Evolutionary conservation across 202 grass and related monocot genomes (phyloP), one percentile per base, ranked within the genome.

Genomic region (Carex sylvatica): DNA sequence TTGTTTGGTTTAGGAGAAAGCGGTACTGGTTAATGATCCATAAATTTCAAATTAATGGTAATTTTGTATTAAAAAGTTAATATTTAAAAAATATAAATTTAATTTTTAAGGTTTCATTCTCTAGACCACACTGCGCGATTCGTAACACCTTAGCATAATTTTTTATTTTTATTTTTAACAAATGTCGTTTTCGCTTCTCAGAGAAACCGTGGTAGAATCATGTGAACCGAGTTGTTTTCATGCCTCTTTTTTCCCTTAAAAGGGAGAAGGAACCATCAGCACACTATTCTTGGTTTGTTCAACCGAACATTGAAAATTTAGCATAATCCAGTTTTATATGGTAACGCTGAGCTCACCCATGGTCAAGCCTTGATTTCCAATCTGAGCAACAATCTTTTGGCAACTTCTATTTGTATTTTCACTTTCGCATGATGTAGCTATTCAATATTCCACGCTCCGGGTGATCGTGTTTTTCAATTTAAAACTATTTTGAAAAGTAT

Each of bases 361-460:
- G 22, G 70, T 51, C 71, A 31, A 56, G 12, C 3, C 24, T 56
- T 56, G 72, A n/a, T 33, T 9, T 75, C 23, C 72, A 74, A 30
- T 30, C 22, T 3, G 0, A 28, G 12, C 20, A 28, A 52, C 33
- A 70, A 8, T 38, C 18, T 70, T 44, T 70, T 20, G 36, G 3
- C 70, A 24, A 22, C 22, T 74, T 74, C 8, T 73, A 52, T 51
- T 73, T 73, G 70, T 46, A 71, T 71, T 71, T 71, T 20, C n/a
- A 46, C n/a, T 46, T 23, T 44, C 7, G 49, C 72, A 18, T 31
- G 14, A 74, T 16, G 70, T 53, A 73, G 11, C 22, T 9, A 51
- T 24, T 73, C 46, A 74, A 26, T 40, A 40, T 38, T 33, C 28
- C 28, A 24, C 6, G 6, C 52, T 15, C 9, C 6, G 23, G 15